Conservation (phyloP, 1,284 basidiomycete genomes). For the Schizophyllum amplum region DNA sequence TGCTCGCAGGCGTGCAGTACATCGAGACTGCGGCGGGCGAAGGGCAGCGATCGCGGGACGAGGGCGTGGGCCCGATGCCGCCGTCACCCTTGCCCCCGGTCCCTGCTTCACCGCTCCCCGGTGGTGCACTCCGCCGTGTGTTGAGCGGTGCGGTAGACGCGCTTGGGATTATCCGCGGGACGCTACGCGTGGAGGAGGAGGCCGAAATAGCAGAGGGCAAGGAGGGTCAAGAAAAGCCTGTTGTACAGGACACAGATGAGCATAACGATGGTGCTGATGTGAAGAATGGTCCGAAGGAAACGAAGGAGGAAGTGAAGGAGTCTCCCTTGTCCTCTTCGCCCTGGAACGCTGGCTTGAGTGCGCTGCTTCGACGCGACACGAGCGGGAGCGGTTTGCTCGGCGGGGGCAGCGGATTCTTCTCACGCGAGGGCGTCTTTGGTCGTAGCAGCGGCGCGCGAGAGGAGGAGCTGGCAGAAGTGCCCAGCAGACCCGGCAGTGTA, state of each 20-base stretch:
- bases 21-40: slow-evolving; percentile 86
- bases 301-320: neutral
- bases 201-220: neutral
- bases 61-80: slow-evolving; percentile 17
- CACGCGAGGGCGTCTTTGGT: slow-evolving; percentile 13
- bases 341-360: neutral
- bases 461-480: slow-evolving; percentile 12
- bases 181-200: neutral
- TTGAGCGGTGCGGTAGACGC: neutral
- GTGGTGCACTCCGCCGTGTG: neutral
- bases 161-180: neutral
- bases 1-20: slow-evolving; percentile 91
- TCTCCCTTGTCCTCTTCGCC: neutral
- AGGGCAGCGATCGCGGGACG: slow-evolving; percentile 69
- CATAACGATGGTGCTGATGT: neutral
- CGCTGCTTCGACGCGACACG: neutral
- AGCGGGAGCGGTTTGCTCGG: slow-evolving; percentile 22
- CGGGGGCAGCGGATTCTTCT: slow-evolving; percentile 26
- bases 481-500: slow-evolving; percentile 9
- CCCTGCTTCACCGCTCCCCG: neutral
- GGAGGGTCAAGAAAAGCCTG: neutral
- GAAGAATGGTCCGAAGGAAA: neutral
- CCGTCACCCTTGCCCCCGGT: neutral
- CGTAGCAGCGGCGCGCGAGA: slow-evolving; percentile 11
- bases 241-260: neutral